These are phyloP conservation scores for Nakaseomyces sp. DNA, from an alignment of 1,139 yeast genomes.

Conservation along the genomic window DNA sequence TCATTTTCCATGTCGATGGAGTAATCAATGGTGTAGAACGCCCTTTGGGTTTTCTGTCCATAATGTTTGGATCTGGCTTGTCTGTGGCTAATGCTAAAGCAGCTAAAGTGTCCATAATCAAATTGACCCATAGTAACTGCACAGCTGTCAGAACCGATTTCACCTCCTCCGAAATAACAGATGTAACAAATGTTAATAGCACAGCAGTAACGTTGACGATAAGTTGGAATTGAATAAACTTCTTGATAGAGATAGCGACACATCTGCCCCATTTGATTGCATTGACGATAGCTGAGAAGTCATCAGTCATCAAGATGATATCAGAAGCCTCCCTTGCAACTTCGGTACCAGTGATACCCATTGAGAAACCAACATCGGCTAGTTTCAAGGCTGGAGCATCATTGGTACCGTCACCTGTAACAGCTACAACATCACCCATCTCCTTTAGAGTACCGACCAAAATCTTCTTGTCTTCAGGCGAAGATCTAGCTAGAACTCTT, in stretches of 20 bases:
- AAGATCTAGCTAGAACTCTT: constrained; percentile 83
- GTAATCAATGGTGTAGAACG: constrained; percentile 73
- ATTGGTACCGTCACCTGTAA: constrained; percentile 96
- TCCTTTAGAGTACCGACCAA: constrained; percentile 75
- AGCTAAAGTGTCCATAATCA: constrained; percentile 97
- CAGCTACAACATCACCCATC: constrained; percentile 92
- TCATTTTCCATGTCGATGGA: constrained; percentile 97
- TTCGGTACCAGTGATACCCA: constrained; percentile 92
- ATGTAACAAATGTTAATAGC: constrained; percentile 82
- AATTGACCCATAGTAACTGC: constrained; percentile 91
- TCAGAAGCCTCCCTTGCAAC: constrained; percentile 96
- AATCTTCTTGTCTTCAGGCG: constrained; percentile 88
- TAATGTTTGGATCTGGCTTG: constrained; percentile 76
- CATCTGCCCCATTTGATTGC: constrained; percentile 99
- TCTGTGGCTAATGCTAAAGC: constrained; percentile 97
- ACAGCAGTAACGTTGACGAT: constrained; percentile 97
- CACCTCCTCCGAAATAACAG: constrained; percentile 74
- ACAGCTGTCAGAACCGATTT: constrained; percentile 91
- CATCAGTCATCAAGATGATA: constrained; percentile 89
- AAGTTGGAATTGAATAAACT: constrained; percentile 89
- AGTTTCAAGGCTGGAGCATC: constrained; percentile 91
- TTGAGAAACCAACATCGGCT: constrained; percentile 89
- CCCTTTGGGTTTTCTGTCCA: constrained; percentile 79
- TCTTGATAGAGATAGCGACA: constrained; percentile 87
- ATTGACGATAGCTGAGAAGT: constrained; percentile 87